Evolutionary conservation across 768 basidiomycete genomes (phyloP), one percentile per base, ranked within the genome.

Genomic region (Daedaleopsis sinensis): DNA sequence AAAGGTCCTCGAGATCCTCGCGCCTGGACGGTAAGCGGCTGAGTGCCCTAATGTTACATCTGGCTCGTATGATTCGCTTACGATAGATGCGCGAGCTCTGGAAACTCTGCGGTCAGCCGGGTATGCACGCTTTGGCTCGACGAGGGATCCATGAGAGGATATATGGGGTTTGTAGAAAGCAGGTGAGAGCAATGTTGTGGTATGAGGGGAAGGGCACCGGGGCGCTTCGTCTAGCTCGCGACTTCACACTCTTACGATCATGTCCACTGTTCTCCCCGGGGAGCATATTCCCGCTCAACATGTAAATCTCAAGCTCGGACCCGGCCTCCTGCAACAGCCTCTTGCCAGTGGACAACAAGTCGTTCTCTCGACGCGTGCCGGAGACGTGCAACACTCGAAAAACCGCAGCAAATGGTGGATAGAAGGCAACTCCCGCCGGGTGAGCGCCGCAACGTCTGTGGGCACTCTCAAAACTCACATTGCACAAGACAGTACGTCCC

Each of bases 351-450:
- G 72, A 68, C 58, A 59, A 27, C 61, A 61, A n/a, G 56, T 71
- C n/a, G 72, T 81, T 58, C 74, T 82, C 48, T 81, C 89, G 7
- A 92, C 91, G 2, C 85, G 86, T 52, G 86, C 90, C 27, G 93
- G 93, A 0, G 75, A 80, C 23, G 77, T 94, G 38, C 79, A 87
- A 57, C 88, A 89, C 68, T 88, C 88, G 18, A 71, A 82, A 21
- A 93, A 92, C 71, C 80, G 84, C 55, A 88, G 85, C 67, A 88
- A 85, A 72, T 91, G 90, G 84, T 98, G 94, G 94, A 81, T 98
- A 10, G 96, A 98, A 67, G 82, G 84, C 59, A 93, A 91, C 70
- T 86, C 91, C 43, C 82, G 88, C 70, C 87, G 96, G 68, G 96
- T 96, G 67, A 71, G 92, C 84, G 61, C 16, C 16, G 42, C 49